Evolutionary conservation across 2,329 filamentous ascomycete genomes (phyloP).

Genomic region (Dryadomyces sulphureus): DNA sequence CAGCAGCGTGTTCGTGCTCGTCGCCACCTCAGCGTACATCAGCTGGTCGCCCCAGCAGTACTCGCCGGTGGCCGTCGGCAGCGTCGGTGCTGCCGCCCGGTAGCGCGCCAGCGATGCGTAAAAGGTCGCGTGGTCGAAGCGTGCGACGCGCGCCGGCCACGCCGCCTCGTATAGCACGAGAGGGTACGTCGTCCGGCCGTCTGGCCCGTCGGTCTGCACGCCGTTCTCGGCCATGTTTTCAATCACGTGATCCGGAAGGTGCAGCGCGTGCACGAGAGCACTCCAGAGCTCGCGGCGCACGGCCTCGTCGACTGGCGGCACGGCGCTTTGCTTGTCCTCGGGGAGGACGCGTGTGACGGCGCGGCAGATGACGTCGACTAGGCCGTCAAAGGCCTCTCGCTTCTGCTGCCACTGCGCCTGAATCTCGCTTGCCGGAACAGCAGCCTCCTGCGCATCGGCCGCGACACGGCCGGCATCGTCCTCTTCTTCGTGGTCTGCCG

Average conservation of each 20-base stretch:
- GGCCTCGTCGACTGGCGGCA: constrained; percentile 3
- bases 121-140: constrained; percentile 72
- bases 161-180: constrained; percentile 56
- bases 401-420: constrained; percentile 1
- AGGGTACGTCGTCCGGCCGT: constrained; percentile 25
- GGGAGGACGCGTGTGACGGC: constrained; percentile 5
- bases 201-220: neutral
- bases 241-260: neutral
- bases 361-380: constrained; percentile 2
- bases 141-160: constrained; percentile 62
- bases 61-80: constrained; percentile 24
- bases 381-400: constrained; percentile 3
- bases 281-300: constrained; percentile 9
- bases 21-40: constrained; percentile 83
- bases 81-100: constrained; percentile 34
- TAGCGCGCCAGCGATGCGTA: constrained; percentile 59
- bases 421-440: neutral
- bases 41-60: constrained; percentile 58
- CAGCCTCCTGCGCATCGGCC: too few species aligned
- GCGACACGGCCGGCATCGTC: neutral
- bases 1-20: constrained; percentile 83
- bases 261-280: constrained; percentile 6
- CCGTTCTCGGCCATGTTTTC: neutral
- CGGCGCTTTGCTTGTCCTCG: neutral
- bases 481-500: constrained; percentile 8